Evolutionary conservation across 352 stramenopile genomes (phyloP), one percentile per base, ranked within the genome.

Genomic region (Globisporangium barbulae): DNA sequence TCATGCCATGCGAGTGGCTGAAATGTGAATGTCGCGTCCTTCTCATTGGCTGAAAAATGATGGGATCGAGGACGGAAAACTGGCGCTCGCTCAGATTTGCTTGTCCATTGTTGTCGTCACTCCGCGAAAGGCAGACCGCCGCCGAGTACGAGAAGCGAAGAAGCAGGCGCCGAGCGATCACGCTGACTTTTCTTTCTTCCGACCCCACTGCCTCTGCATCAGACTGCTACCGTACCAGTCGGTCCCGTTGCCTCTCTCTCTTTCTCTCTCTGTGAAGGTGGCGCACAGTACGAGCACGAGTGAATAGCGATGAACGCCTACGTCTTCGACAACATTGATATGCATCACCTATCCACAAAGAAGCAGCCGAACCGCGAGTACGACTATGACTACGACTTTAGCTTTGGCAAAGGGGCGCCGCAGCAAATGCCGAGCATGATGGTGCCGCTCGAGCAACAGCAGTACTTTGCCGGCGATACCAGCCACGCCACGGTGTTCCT

Each of bases 241-340:
- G 25, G 25, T 28, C 25, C 2, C 25, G 25, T 50, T 50, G 25
- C n/a, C n/a, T 33, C 47, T 53, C 48, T 2, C 35, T 41, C 35
- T 52, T 3, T 52, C 7, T 19, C 10, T 55, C 22, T 33, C n/a
- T 22, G 48, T 28, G 28, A 48, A 7, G 17, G 42, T 21, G 42
- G 52, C n/a, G 12, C 42, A 35, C 50, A 56, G 22, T 57, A 57
- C 19, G 9, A 48, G 17, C 25, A 4, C 17, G 17, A 39, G 7
- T 8, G 6, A 21, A 7, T 12, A 30, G 44, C 12, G 22, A 70
- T 70, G 64, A 70, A 58, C 53, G 52, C 64, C 42, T 70, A 65
- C 52, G 39, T 69, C n/a, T 69, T 69, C 63, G 54, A 59, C 52
- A 59, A 45, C 50, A 63, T 63, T n/a, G 28, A 53, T 52, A 45